phyloP scores from a whole-genome alignment of 2,329 filamentous ascomycete species.

The Ceratocystis eucalypticola region DNA sequence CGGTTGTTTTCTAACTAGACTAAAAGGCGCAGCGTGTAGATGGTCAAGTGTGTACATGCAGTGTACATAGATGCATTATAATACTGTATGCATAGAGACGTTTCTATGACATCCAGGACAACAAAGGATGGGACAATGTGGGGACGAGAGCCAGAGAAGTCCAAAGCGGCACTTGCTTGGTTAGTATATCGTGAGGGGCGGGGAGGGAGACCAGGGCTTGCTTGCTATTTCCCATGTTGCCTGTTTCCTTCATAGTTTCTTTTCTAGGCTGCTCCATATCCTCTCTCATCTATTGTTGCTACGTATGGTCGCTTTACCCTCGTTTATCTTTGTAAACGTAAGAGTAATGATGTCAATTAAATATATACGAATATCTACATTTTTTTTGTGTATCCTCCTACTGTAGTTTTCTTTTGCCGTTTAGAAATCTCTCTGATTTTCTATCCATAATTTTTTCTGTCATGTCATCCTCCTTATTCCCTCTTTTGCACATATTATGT shows the following conservation, averaged over 20 bases:
- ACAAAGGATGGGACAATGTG: conserved; percentile 1
- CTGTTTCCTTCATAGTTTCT: background rate
- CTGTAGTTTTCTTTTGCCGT: background rate
- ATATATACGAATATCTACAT: background rate
- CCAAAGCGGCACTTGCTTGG: background rate
- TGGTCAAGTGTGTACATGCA: background rate
- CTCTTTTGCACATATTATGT: background rate
- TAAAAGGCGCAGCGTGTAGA: background rate
- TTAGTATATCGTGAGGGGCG: background rate
- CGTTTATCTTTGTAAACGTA: background rate
- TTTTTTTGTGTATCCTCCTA: background rate
- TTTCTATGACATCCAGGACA: background rate
- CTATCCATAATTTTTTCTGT: background rate
- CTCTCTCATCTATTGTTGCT: background rate
- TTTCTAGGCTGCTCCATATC: background rate
- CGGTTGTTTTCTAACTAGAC: too few relatives aligned
- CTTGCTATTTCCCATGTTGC: background rate
- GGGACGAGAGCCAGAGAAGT: background rate
- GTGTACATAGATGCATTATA: background rate
- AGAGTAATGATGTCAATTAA: background rate
- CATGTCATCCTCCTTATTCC: background rate
- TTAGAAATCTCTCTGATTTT: background rate
- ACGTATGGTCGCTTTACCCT: background rate
- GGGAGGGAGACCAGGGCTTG: background rate
- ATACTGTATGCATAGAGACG: background rate